Evolutionary conservation across 257 asterid species (phyloP).

Genomic region (Solanum pinnatisectum): DNA sequence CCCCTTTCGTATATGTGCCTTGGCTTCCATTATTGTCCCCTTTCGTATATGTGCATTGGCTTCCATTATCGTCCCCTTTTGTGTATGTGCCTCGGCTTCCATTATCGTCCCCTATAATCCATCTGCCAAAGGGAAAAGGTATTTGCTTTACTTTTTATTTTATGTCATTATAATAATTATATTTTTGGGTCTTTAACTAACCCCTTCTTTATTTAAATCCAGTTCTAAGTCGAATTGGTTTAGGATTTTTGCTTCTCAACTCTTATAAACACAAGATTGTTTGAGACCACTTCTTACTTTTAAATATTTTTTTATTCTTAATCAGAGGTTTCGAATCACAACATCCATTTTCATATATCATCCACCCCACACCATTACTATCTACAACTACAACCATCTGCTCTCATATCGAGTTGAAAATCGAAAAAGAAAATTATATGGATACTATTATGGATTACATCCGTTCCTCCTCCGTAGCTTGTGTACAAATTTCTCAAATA

Average conservation of each 20-base stretch:
- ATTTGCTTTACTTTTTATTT: no score
- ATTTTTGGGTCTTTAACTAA: background rate
- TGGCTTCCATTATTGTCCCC: no score
- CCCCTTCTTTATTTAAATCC: background rate
- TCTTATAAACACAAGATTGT: background rate
- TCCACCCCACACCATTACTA: background rate
- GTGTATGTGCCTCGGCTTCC: no score
- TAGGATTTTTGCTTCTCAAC: background rate
- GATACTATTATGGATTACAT: background rate
- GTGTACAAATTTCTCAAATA: background rate
- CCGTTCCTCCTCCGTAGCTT: background rate
- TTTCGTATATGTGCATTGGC: no score
- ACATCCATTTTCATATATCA: background rate
- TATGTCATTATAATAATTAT: background rate
- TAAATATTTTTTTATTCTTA: rapidly evolving
- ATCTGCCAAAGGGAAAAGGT: background rate
- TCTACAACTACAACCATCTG: background rate
- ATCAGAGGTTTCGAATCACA: background rate
- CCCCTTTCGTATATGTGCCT: no score
- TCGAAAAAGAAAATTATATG: background rate
- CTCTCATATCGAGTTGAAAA: background rate
- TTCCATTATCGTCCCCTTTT: no score
- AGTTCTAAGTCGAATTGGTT: background rate
- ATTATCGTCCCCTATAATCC: background rate
- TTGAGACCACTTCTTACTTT: background rate